A percentile compares a stretch with the other conserved stretches of the same genome.
phyloP scores from a whole-genome alignment of 2,329 filamentous ascomycete species.

The Fusarium tuaranense region DNA sequence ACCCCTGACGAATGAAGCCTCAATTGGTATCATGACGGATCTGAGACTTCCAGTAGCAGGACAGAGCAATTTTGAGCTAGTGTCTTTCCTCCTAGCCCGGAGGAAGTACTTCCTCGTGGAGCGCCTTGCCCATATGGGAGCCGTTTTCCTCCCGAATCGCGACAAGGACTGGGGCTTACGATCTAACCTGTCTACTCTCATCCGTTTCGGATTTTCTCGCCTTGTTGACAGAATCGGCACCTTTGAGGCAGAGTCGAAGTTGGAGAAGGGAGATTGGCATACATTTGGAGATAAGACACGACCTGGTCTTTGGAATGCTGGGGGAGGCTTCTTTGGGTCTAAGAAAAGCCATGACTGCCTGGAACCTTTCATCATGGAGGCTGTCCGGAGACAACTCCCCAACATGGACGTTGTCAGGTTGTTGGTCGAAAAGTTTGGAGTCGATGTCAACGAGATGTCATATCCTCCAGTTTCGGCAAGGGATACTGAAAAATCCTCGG shows the following conservation, averaged over 20 bases:
- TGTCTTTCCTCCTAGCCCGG: constrained; percentile 11
- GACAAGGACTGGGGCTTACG: background rate
- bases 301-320: constrained; percentile 34
- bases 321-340: background rate
- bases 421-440: constrained; percentile 48
- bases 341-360: background rate
- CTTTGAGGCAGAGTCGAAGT: constrained; percentile 11
- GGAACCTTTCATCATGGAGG: constrained; percentile 40
- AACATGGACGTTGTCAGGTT: constrained; percentile 51
- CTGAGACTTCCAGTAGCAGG: background rate
- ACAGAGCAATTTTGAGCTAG: background rate
- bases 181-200: constrained; percentile 20
- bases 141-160: constrained; percentile 16
- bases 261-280: constrained; percentile 34
- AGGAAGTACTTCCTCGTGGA: constrained; percentile 40
- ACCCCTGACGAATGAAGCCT: background rate
- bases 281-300: constrained; percentile 24
- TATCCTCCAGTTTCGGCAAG: background rate
- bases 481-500: constrained; percentile 7
- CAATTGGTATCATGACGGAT: background rate
- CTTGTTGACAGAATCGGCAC: constrained; percentile 35
- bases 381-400: constrained; percentile 46
- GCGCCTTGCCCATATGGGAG: constrained; percentile 24
- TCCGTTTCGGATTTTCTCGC: constrained; percentile 25
- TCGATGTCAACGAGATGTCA: constrained; percentile 46